These are phyloP conservation scores for Takashimella koratensis DNA, from an alignment of 1,284 basidiomycete genomes.

Conservation along the genomic window DNA sequence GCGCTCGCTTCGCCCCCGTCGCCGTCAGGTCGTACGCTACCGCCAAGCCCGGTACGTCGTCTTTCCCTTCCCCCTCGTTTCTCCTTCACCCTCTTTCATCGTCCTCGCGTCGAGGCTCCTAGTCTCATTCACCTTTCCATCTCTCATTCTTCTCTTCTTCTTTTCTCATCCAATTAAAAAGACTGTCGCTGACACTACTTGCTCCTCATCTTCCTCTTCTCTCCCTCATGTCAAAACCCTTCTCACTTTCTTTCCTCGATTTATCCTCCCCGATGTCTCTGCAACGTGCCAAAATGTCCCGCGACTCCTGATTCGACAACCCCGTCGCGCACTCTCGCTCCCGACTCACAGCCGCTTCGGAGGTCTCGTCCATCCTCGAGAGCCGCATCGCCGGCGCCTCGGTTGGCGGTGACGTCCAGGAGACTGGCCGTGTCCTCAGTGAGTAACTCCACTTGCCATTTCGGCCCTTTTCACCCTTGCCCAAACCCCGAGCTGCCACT, in stretches of 20 bases:
- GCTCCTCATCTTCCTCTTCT: not conserved
- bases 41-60: slow-evolving; percentile 86
- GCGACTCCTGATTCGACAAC: not conserved
- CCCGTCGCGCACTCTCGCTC: not conserved
- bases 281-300: too few species aligned
- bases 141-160: too few species aligned
- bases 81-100: not conserved
- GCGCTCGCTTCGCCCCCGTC: slow-evolving; percentile 39
- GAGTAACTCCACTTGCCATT: slow-evolving; percentile 47
- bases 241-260: slow-evolving; percentile 3
- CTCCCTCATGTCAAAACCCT: too few species aligned
- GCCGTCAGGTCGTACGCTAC: slow-evolving; percentile 79
- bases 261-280: slow-evolving; percentile 20
- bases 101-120: not conserved
- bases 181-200: slow-evolving; percentile 3
- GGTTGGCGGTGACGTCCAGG: slow-evolving; percentile 90
- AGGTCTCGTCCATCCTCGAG: slow-evolving; percentile 99
- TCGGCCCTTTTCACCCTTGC: slow-evolving; percentile 2
- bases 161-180: too few species aligned
- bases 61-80: slow-evolving; percentile 1
- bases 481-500: not conserved
- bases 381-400: slow-evolving; percentile 92
- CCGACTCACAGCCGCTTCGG: slow-evolving; percentile 74
- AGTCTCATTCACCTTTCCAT: not conserved
- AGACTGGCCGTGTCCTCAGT: slow-evolving; percentile 98